Evolutionary conservation across 257 asterid species (phyloP).

Genomic region (Fraxinus anomala): DNA sequence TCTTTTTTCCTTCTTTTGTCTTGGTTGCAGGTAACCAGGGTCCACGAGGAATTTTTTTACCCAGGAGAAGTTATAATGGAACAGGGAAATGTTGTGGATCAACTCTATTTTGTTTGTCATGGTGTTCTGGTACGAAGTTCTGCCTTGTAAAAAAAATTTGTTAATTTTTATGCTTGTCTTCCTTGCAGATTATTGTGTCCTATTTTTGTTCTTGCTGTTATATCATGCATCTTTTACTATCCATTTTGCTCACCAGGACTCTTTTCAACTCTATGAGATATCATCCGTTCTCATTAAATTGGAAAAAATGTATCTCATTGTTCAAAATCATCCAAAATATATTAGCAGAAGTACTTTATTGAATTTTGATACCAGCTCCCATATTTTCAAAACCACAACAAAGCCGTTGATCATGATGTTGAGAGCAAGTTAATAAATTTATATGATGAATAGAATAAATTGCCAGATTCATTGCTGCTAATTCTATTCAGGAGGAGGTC

Average conservation of each 20-base stretch:
- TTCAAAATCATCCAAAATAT: background rate
- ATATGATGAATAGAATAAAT: background rate
- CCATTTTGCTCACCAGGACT: background rate
- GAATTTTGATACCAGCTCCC: background rate
- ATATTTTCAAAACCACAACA: background rate
- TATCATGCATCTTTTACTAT: background rate
- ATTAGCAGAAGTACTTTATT: no score
- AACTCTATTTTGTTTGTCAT: slow-evolving; percentile 79
- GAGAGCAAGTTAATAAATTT: background rate
- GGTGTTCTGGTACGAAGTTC: slow-evolving; percentile 64
- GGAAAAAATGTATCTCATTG: background rate
- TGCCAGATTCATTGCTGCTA: slow-evolving; percentile 12
- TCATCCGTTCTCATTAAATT: background rate
- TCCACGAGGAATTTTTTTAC: slow-evolving; percentile 89
- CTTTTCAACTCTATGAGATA: background rate
- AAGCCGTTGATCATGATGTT: background rate
- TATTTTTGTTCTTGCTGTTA: background rate
- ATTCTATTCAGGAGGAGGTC: slow-evolving; percentile 67
- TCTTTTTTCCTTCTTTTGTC: background rate
- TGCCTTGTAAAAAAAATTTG: background rate
- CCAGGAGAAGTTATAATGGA: slow-evolving; percentile 94
- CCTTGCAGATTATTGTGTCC: background rate
- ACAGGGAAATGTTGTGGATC: slow-evolving; percentile 83
- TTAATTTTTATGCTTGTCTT: background rate
- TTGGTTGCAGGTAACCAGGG: slow-evolving; percentile 65